Percentiles rank a stretch among this genome's conserved stretches.
Evolutionary conservation across 2,329 filamentous ascomycete species (phyloP).

Genomic region (Juglanconis oblonga): DNA sequence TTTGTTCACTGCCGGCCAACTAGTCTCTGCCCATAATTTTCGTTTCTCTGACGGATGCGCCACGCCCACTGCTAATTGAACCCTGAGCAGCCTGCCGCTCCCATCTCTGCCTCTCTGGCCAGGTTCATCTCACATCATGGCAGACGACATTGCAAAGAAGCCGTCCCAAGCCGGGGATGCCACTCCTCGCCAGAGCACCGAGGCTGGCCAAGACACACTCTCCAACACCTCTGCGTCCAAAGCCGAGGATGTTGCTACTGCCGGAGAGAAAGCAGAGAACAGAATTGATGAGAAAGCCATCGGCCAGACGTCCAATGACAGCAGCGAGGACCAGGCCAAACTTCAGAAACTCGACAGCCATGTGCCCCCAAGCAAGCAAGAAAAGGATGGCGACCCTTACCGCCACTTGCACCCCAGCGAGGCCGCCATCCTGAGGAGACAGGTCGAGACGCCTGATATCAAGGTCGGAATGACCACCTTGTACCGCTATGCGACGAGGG

Average conservation of each 20-base stretch:
- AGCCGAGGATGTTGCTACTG: not conserved
- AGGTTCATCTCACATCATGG: conserved; percentile 7
- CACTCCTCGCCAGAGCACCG: not conserved
- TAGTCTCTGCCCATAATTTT: too few species aligned
- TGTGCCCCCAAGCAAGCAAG: conserved; percentile 32
- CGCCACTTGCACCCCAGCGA: conserved; percentile 64
- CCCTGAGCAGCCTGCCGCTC: too few species aligned
- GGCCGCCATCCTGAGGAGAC: conserved; percentile 63
- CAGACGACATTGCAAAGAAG: conserved; percentile 1
- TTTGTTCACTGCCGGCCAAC: too few species aligned
- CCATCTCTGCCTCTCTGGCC: too few species aligned
- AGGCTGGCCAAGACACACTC: not conserved
- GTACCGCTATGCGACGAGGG: conserved; percentile 67
- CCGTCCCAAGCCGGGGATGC: not conserved
- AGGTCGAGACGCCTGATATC: conserved; percentile 63
- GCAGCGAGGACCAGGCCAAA: conserved; percentile 5
- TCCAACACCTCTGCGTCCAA: not conserved
- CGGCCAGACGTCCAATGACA: not conserved
- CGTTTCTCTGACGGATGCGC: not conserved
- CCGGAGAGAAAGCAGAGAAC: not conserved
- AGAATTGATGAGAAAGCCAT: conserved; percentile 1
- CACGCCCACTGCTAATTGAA: too few species aligned
- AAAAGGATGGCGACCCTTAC: conserved; percentile 51
- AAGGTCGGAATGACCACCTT: conserved; percentile 64
- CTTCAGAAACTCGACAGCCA: conserved; percentile 44